These are phyloP conservation scores for Nakazawaea laoshanensis DNA, from an alignment of 805 yeast genomes.

Conservation along the genomic window DNA sequence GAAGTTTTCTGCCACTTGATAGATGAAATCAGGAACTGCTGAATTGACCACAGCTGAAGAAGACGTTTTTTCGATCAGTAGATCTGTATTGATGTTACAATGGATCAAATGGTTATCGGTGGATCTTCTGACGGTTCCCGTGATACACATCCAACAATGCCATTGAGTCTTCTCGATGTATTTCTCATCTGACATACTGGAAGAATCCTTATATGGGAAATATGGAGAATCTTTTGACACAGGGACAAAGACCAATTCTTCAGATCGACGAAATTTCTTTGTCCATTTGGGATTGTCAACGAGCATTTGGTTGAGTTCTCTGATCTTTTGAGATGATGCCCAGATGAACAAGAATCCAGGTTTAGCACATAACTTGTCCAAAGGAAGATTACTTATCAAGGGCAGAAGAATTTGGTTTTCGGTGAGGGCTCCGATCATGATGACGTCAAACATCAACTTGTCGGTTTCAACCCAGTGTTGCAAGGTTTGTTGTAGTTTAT, in stretches of 20 bases:
- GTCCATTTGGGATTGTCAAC: conserved; percentile 37
- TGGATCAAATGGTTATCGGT: conserved; percentile 79
- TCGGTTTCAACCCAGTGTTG: conserved; percentile 53
- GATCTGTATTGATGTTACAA: conserved; percentile 87
- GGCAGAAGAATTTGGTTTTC: conserved; percentile 66
- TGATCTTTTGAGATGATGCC: conserved; percentile 72
- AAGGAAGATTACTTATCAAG: conserved; percentile 54
- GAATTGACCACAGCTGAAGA: conserved; percentile 20
- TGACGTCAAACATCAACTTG: conserved; percentile 70
- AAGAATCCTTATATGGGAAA: conserved; percentile 46
- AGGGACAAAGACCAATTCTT: conserved; percentile 79
- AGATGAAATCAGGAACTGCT: conserved; percentile 67
- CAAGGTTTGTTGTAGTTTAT: conserved; percentile 48
- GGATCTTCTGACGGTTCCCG: conserved; percentile 86
- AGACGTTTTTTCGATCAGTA: conserved; percentile 52
- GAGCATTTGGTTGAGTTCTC: conserved; percentile 48
- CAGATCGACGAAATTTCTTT: conserved; percentile 75
- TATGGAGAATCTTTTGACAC: conserved; percentile 55
- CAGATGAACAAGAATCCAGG: conserved; percentile 86
- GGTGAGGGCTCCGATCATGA: conserved; percentile 83
- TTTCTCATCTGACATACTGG: conserved; percentile 29
- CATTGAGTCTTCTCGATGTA: conserved; percentile 71
- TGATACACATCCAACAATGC: conserved; percentile 98
- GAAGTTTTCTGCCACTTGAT: conserved; percentile 82
- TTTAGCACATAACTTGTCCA: conserved; percentile 65